Evolutionary conservation across 768 basidiomycete genomes (phyloP).

Genomic region (Serpula lacrymans): DNA sequence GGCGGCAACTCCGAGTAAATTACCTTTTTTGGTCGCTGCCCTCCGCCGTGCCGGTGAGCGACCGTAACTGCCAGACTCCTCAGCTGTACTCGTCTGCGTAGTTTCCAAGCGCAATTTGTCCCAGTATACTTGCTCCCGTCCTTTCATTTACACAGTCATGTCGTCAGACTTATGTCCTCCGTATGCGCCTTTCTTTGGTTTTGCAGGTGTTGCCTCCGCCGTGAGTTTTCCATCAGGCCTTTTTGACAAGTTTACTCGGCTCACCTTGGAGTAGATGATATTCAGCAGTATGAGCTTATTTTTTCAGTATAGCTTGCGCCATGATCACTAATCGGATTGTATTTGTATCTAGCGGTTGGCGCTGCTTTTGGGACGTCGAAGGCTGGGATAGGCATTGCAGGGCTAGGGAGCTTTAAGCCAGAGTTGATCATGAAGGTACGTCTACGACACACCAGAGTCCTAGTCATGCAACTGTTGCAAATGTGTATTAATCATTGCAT

Average conservation of each 20-base stretch:
- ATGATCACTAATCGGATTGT: slow-evolving; percentile 2
- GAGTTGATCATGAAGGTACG: slow-evolving; percentile 97
- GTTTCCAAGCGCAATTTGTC: too few relatives aligned
- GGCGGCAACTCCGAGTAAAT: too few relatives aligned
- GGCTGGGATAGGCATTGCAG: slow-evolving; percentile 95
- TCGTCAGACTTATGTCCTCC: slow-evolving; percentile 70
- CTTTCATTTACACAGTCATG: too few relatives aligned
- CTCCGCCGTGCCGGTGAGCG: too few relatives aligned
- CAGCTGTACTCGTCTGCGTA: too few relatives aligned
- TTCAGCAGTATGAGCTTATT: slow-evolving; percentile 74
- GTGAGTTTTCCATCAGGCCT: slow-evolving; percentile 44
- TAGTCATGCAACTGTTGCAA: neutral
- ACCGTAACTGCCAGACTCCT: too few relatives aligned
- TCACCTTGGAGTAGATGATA: slow-evolving; percentile 69
- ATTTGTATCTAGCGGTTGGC: slow-evolving; percentile 67
- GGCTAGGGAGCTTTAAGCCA: slow-evolving; percentile 88
- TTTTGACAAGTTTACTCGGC: slow-evolving; percentile 3
- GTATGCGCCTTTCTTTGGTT: slow-evolving; percentile 97
- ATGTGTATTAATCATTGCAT: slow-evolving; percentile 4
- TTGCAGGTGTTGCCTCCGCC: slow-evolving; percentile 92
- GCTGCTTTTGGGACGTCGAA: slow-evolving; percentile 97
- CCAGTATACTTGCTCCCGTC: too few relatives aligned
- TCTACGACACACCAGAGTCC: slow-evolving; percentile 1
- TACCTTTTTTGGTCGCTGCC: too few relatives aligned
- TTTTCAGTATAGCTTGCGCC: slow-evolving; percentile 6